These are phyloP conservation scores for Dysphania ambrosioides DNA, from an alignment of 148 eudicot genomes.

Conservation along the genomic window DNA sequence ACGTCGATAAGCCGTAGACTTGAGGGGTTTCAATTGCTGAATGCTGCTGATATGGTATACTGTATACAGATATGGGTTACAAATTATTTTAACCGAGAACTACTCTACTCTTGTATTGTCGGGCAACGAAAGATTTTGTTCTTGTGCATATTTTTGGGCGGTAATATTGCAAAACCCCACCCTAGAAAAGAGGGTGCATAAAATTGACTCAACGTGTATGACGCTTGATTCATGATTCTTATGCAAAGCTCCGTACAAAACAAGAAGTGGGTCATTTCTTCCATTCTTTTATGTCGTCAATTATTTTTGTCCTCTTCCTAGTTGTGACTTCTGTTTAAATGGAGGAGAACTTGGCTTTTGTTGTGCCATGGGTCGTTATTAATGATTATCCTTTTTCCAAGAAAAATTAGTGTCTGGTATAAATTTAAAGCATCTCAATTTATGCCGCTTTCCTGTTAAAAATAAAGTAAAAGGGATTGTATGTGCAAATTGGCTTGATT, in stretches of 20 bases:
- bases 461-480: too few relatives aligned
- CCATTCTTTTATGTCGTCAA: background rate
- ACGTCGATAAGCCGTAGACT: background rate
- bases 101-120: background rate
- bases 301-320: background rate
- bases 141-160: background rate
- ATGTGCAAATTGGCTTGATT: background rate
- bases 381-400: background rate
- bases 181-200: background rate
- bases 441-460: background rate
- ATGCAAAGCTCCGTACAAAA: background rate
- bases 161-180: constrained; percentile 5
- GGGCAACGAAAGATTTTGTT: constrained; percentile 7
- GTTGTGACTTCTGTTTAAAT: background rate
- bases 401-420: background rate
- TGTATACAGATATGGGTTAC: too few relatives aligned
- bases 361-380: background rate
- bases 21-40: background rate
- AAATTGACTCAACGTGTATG: background rate
- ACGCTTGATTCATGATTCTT: background rate
- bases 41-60: background rate
- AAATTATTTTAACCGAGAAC: background rate
- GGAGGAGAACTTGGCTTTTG: background rate
- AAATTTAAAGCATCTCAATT: constrained; percentile 1
- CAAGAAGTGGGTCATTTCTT: background rate